Evolutionary conservation across 1,284 basidiomycete species (phyloP), one percentile per base, ranked within the genome.

Genomic region (Acaromyces ingoldii): DNA sequence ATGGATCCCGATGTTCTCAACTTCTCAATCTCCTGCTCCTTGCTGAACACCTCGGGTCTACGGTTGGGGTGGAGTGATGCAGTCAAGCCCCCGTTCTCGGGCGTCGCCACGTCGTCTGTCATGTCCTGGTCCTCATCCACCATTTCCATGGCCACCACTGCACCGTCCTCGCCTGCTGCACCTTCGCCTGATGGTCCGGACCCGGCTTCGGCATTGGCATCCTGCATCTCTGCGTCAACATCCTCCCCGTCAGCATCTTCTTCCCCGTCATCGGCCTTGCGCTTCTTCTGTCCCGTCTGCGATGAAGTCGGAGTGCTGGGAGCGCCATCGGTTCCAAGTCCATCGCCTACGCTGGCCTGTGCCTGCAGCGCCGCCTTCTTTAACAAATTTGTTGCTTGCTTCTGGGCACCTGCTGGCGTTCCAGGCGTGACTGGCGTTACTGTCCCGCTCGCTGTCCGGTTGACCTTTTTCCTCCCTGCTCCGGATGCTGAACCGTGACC

Each of bases 11-110:
- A 91, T 15, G 92, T 96, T 30, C 95, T 85, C 15, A 98, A 82
- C 77, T 96, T 97, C 79, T 98, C 93, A 64, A 98, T 97, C 77
- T 99, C 95, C 76, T 95, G 88, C 77, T 95, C 89, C 77, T 98
- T 99, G 76, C 89, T 80, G 70, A 82, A 95, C 72, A 74, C 50
- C 21, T 57, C 74, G 75, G n/a, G 75, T 70, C 13, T 75, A 11
- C 42, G 17, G 76, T 77, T 53, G 72, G 77, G 31, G 74, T 48
- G 74, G 51, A 79, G 75, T 51, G 82, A 80, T 22, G 77, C 67
- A 24, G 80, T 79, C 25, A 80, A 80, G 76, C 76, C 75, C 19
- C 58, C 59, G 57, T 67, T 58, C 26, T 41, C 53, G 9, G 50
- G 43, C 17, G 53, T 25, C 25, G 40, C 31, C 13, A 19, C 44